Conservation (phyloP, 2,329 filamentous ascomycete genomes). For the Ophiostoma angusticollis region DNA sequence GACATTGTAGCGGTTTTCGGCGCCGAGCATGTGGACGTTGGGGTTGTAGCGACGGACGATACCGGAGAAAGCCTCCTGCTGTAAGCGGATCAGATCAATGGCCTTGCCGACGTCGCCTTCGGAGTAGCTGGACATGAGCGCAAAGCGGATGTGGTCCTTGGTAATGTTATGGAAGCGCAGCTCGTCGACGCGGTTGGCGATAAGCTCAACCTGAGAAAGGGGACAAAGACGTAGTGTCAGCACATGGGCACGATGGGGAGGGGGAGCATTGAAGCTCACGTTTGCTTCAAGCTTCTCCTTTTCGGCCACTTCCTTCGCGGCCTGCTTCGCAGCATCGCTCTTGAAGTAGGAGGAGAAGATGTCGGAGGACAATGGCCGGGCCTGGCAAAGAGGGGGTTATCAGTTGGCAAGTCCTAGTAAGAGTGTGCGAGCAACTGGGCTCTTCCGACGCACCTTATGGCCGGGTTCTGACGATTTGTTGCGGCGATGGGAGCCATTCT, state of each 20-base stretch:
- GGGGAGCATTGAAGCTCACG: conserved; percentile 2
- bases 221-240: background rate
- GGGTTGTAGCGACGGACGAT: conserved; percentile 65
- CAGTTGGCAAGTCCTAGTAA: background rate
- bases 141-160: conserved; percentile 44
- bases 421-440: background rate
- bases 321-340: conserved; percentile 42
- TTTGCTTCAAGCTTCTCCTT: conserved; percentile 20
- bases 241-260: too few relatives aligned
- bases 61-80: conserved; percentile 71
- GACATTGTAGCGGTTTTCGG: conserved; percentile 71
- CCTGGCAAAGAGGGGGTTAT: conserved; percentile 21
- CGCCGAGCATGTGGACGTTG: conserved; percentile 61
- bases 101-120: conserved; percentile 61
- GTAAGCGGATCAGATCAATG: conserved; percentile 61
- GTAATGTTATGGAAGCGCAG: conserved; percentile 33
- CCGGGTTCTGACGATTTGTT: conserved; percentile 42
- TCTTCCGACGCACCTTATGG: conserved; percentile 31
- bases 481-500: conserved; percentile 39
- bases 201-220: conserved; percentile 28
- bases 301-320: conserved; percentile 40
- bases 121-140: conserved; percentile 49
- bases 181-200: conserved; percentile 28
- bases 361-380: conserved; percentile 41
- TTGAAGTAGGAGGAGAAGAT: conserved; percentile 53